A percentile compares a stretch with the other conserved stretches of the same genome.
phyloP scores from a whole-genome alignment of 129 eudicot genomes.

The Tagetes erecta region DNA sequence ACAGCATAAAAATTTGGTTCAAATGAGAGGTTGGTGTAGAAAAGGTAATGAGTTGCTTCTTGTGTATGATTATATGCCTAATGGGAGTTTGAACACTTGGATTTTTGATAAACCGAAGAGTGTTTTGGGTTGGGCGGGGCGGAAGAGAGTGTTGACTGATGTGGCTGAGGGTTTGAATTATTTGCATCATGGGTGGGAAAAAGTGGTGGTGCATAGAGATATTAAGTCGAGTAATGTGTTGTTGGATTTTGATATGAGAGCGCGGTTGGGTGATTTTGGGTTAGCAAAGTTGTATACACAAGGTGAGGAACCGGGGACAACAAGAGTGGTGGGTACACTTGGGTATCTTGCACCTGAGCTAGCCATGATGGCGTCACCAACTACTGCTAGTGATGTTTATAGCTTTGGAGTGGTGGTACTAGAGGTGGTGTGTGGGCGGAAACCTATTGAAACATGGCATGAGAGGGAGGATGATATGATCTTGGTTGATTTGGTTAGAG shows the following conservation, averaged over 20 bases:
- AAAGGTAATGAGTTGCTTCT: constrained; percentile 62
- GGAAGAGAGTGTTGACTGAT: constrained; percentile 55
- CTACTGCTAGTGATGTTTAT: constrained; percentile 68
- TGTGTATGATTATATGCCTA: constrained; percentile 85
- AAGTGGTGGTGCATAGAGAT: constrained; percentile 81
- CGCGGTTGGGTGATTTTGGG: constrained; percentile 80
- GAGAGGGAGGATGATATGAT: constrained; percentile 60
- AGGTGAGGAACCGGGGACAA: constrained; percentile 70
- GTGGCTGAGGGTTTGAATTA: constrained; percentile 85
- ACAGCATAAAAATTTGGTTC: constrained; percentile 79
- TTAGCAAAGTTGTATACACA: constrained; percentile 73
- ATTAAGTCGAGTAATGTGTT: constrained; percentile 81
- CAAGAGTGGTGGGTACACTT: constrained; percentile 78
- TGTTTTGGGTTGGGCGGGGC: constrained; percentile 54
- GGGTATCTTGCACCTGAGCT: constrained; percentile 85
- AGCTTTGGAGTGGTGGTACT: constrained; percentile 80
- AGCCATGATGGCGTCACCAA: constrained; percentile 65
- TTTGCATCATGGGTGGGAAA: constrained; percentile 79
- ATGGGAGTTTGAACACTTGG: constrained; percentile 73
- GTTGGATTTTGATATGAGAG: constrained; percentile 67
- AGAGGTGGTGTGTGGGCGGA: constrained; percentile 83
- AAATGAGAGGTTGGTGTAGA: constrained; percentile 82
- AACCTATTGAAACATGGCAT: constrained; percentile 54
- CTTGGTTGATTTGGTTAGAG: constrained; percentile 73
- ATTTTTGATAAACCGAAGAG: constrained; percentile 63